phyloP scores from a whole-genome alignment of 2,329 filamentous ascomycete species.

The Fusarium avenaceum region DNA sequence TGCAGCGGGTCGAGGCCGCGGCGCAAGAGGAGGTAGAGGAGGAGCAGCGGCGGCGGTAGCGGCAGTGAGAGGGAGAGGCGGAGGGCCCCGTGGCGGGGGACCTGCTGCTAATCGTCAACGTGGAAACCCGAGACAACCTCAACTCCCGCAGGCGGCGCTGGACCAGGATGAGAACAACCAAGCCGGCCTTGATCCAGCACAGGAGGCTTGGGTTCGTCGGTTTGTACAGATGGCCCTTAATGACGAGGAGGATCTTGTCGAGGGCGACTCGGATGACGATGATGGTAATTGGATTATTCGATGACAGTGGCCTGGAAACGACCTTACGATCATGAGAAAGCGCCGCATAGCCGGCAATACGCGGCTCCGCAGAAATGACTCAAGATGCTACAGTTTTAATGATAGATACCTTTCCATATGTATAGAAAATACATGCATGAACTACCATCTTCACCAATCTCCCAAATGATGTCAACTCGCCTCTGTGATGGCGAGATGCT shows the following conservation, averaged over 20 bases:
- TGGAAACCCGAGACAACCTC: slow-evolving; percentile 43
- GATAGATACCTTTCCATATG: slow-evolving; percentile 21
- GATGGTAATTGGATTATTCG: slow-evolving; percentile 48
- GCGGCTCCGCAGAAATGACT: slow-evolving; percentile 23
- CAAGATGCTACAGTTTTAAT: slow-evolving; percentile 6
- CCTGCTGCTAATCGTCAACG: slow-evolving; percentile 44
- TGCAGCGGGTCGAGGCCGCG: slow-evolving; percentile 41
- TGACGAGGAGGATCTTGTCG: slow-evolving; percentile 65
- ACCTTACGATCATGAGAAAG: slow-evolving; percentile 5
- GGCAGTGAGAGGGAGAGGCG: slow-evolving; percentile 46
- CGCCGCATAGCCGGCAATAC: slow-evolving; percentile 3
- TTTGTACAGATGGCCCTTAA: slow-evolving; percentile 68
- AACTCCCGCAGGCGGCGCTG: slow-evolving; percentile 43
- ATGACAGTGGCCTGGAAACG: slow-evolving; percentile 25
- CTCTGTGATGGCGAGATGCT: slow-evolving; percentile 4
- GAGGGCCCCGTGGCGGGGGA: slow-evolving; percentile 46
- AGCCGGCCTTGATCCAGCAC: slow-evolving; percentile 59
- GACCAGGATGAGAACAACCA: slow-evolving; percentile 40
- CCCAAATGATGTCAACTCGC: slow-evolving; percentile 27
- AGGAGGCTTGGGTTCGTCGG: slow-evolving; percentile 66
- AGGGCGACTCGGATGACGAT: slow-evolving; percentile 58
- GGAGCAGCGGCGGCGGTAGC: slow-evolving; percentile 30
- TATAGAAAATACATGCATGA: slow-evolving; percentile 36
- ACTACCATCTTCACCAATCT: slow-evolving; percentile 26
- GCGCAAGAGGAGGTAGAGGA: slow-evolving; percentile 41